These are phyloP conservation scores for Cordyceps cicadae DNA, from an alignment of 2,329 filamentous ascomycete genomes.

Conservation along the genomic window DNA sequence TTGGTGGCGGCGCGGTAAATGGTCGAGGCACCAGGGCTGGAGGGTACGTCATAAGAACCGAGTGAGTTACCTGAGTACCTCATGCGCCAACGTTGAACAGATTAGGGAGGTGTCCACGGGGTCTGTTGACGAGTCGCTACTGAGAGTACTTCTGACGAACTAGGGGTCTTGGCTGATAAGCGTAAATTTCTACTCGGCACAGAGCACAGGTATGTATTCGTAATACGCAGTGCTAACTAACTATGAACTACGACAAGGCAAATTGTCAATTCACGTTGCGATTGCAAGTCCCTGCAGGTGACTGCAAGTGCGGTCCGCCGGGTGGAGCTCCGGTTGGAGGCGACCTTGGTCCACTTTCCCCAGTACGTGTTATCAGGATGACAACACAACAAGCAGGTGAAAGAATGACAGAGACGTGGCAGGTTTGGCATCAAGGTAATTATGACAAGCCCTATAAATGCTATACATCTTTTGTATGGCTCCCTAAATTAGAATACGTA, in stretches of 20 bases:
- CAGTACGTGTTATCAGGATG: not conserved
- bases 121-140: too few relatives aligned
- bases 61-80: too few relatives aligned
- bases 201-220: too few relatives aligned
- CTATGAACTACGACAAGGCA: not conserved
- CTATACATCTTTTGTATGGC: not conserved
- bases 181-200: too few relatives aligned
- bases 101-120: too few relatives aligned
- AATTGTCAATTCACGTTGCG: not conserved
- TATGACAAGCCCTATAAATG: not conserved
- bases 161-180: too few relatives aligned
- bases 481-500: not conserved
- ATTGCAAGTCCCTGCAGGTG: not conserved
- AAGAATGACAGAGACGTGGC: too few relatives aligned
- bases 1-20: not conserved
- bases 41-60: too few relatives aligned
- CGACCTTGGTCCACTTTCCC: not conserved
- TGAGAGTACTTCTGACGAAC: too few relatives aligned
- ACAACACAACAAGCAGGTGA: too few relatives aligned
- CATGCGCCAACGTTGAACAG: too few relatives aligned
- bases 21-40: not conserved
- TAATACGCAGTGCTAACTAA: not conserved
- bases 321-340: constrained; percentile 2
- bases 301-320: constrained; percentile 1
- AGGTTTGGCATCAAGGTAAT: not conserved